Conservation (phyloP, 345 rosid genomes). For the Adansonia digitata region DNA sequence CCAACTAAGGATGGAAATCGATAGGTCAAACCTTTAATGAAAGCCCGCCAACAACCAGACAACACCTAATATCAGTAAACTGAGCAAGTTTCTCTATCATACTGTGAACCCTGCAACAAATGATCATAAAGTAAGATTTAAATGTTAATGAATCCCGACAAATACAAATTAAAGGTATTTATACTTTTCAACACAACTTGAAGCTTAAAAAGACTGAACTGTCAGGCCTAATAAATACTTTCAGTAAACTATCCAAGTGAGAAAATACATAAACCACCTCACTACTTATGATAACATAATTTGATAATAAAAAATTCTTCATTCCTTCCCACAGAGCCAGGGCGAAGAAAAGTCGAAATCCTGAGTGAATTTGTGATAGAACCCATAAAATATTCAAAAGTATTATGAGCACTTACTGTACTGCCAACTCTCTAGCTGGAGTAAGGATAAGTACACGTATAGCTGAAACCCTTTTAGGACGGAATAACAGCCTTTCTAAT, state of each 20-base stretch:
- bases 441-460: slow-evolving; percentile 89
- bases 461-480: slow-evolving; percentile 80
- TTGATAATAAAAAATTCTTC: not conserved
- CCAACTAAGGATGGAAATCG: slow-evolving; percentile 8
- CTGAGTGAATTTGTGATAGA: not conserved
- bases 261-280: not conserved
- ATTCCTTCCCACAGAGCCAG: not conserved
- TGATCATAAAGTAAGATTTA: not conserved
- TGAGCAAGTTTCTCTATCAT: slow-evolving; percentile 86
- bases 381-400: not conserved
- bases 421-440: slow-evolving; percentile 90
- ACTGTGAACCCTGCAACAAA: slow-evolving; percentile 76
- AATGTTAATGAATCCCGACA: not conserved
- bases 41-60: slow-evolving; percentile 93
- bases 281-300: not conserved
- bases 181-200: not conserved
- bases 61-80: slow-evolving; percentile 84
- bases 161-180: not conserved
- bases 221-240: not conserved
- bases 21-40: slow-evolving; percentile 58
- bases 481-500: slow-evolving; percentile 78
- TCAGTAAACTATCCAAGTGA: not conserved
- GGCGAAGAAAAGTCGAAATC: not conserved
- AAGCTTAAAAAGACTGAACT: not conserved
- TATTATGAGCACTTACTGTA: slow-evolving; percentile 56